Percentiles rank a stretch among this genome's conserved stretches.
Conservation (phyloP, 2,329 filamentous ascomycete species). For the Verticillium isaacii region DNA sequence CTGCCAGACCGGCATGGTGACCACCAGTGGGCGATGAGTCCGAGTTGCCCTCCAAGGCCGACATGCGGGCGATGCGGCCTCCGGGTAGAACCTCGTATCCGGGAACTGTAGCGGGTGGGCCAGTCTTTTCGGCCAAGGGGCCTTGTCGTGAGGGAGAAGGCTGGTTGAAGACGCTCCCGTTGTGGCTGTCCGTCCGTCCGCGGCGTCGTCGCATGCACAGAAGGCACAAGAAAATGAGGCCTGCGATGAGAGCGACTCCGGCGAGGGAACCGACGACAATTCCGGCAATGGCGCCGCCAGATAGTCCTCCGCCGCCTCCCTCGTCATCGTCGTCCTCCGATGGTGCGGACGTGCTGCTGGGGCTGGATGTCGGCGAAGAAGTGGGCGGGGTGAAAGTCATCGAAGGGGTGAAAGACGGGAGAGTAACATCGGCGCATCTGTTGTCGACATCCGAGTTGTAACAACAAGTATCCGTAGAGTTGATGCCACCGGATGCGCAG, state of each 20-base stretch:
- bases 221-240: constrained; percentile 56
- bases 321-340: constrained; percentile 18
- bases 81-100: constrained; percentile 73
- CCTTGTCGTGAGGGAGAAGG: constrained; percentile 66
- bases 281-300: constrained; percentile 85
- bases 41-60: constrained; percentile 76
- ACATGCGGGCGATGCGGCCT: constrained; percentile 91
- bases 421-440: constrained; percentile 68
- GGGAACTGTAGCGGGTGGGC: constrained; percentile 14
- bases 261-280: constrained; percentile 78
- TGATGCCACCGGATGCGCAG: constrained; percentile 76
- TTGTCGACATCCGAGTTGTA: constrained; percentile 71
- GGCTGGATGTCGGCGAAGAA: constrained; percentile 34
- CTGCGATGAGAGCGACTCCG: constrained; percentile 64
- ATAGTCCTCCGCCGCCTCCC: constrained; percentile 43
- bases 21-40: constrained; percentile 47
- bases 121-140: constrained; percentile 31
- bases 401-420: constrained; percentile 71
- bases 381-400: constrained; percentile 53
- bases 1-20: constrained; percentile 30
- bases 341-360: constrained; percentile 24
- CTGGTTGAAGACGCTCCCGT: constrained; percentile 81
- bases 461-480: constrained; percentile 94
- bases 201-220: constrained; percentile 33
- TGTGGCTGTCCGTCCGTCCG: constrained; percentile 54